Conservation (phyloP, 2,329 filamentous ascomycete species). For the Pseudogymnoascus sp. region DNA sequence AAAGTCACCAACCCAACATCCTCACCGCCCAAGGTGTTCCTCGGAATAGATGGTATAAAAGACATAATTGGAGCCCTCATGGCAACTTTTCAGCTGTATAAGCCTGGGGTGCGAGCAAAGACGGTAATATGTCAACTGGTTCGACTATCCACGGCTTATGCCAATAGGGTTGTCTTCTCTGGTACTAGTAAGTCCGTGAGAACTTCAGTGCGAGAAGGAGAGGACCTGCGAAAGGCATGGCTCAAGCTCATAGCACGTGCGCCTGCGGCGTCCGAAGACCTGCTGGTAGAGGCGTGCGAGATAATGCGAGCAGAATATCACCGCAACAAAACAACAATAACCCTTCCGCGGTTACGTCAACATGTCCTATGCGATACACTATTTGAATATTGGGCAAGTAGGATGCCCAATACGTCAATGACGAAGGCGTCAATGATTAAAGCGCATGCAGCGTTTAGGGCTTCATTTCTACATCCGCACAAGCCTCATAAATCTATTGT, state of each 20-base stretch:
- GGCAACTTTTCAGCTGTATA: background rate
- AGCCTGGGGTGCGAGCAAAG: background rate
- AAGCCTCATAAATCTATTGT: conserved; percentile 1
- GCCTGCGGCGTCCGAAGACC: background rate
- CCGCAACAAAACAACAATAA: background rate
- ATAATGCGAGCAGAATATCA: background rate
- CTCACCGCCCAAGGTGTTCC: conserved; percentile 11
- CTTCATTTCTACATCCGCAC: background rate
- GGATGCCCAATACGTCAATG: conserved; percentile 7
- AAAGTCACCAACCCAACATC: conserved; percentile 12
- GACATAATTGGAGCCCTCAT: background rate
- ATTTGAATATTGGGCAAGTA: conserved; percentile 20
- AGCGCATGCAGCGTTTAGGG: conserved; percentile 14
- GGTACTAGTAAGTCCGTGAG: background rate
- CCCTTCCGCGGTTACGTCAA: conserved; percentile 5
- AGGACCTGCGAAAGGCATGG: background rate
- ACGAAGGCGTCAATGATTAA: background rate
- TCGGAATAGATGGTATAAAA: background rate
- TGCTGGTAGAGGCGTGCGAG: conserved; percentile 5
- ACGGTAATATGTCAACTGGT: background rate
- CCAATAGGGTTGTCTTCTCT: background rate
- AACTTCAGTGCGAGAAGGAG: background rate
- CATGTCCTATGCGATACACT: conserved; percentile 9
- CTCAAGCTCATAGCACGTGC: conserved; percentile 1
- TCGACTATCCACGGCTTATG: background rate